Evolutionary conservation across 331 rosid species (phyloP), one percentile per base, ranked within the genome.

Genomic region (Prunus yedoensis): DNA sequence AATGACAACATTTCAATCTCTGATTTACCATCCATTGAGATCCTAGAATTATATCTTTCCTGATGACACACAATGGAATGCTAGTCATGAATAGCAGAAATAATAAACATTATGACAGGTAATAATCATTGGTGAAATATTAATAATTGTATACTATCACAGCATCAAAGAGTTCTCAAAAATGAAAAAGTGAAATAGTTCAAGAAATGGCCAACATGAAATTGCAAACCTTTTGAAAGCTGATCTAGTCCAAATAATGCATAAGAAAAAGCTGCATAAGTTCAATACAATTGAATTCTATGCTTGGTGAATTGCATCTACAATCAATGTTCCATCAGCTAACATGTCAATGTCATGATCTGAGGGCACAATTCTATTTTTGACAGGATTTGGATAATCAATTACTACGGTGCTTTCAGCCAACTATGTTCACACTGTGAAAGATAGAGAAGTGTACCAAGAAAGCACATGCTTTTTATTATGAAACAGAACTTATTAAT

Each of bases 1-100:
- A 87, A 87, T 38, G 96, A 88, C 63, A 57, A 78, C 91, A 90
- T 88, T 78, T 85, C 79, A 81, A 92, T 88, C 64, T 81, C 79
- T 54, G 85, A 80, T 67, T 82, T 73, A n/a, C 88, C 87, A 83
- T 92, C 94, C 75, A 78, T 58, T 28, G 91, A 90, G 56, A 49
- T 73, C 81, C 87, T 77, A 73, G 85, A 83, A 83, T 71, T 90
- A 82, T 74, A 89, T 66, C 80, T 89, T 63, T 84, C 96, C 97
- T 90, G 78, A 47, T 28, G 68, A 79, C 54, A 70, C 21, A 67
- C 52, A 66, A 63, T 67, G 47, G 11, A 28, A 20, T 32, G 57
- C 45, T 16, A 46, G 47, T 32, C 71, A 74, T 68, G 17, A 30
- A 21, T 20, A 27, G 58, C 20, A n/a, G 30, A 3, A 61, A 52